phyloP scores from a whole-genome alignment of 768 basidiomycete genomes.

The Suillus spraguei region DNA sequence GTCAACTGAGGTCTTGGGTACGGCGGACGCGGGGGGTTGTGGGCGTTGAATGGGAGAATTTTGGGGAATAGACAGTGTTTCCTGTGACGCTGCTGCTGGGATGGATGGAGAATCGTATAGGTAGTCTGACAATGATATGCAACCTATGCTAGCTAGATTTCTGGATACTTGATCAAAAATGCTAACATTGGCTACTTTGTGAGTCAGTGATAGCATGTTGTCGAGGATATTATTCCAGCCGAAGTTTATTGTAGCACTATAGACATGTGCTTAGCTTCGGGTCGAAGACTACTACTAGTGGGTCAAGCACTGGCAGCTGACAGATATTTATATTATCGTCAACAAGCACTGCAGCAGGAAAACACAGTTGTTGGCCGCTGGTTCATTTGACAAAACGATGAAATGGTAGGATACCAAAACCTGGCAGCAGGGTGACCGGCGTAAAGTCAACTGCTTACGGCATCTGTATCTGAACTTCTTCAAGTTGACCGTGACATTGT shows the following conservation, averaged over 20 bases:
- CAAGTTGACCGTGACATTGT: too few species aligned
- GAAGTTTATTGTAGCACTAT: neutral
- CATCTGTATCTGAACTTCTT: too few species aligned
- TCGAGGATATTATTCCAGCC: neutral
- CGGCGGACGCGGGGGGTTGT: constrained; percentile 12
- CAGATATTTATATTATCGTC: neutral
- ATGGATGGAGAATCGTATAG: constrained; percentile 14
- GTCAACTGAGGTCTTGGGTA: constrained; percentile 6
- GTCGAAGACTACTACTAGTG: neutral
- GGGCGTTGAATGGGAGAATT: constrained; percentile 10
- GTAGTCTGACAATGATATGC: constrained; percentile 30
- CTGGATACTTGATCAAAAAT: constrained; percentile 27
- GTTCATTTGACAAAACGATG: too few species aligned
- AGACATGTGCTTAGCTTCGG: neutral
- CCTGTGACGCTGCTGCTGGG: neutral
- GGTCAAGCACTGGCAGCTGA: neutral
- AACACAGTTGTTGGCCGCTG: too few species aligned
- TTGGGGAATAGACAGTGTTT: neutral
- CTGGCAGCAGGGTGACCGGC: too few species aligned
- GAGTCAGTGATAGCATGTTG: neutral
- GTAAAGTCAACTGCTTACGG: too few species aligned
- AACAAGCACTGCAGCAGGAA: too few species aligned
- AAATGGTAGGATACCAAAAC: too few species aligned
- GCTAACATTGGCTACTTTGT: neutral
- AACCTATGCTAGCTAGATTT: constrained; percentile 33